Evolutionary conservation across 2,329 filamentous ascomycete species (phyloP).

Genomic region (Elsinoe fawcettii): DNA sequence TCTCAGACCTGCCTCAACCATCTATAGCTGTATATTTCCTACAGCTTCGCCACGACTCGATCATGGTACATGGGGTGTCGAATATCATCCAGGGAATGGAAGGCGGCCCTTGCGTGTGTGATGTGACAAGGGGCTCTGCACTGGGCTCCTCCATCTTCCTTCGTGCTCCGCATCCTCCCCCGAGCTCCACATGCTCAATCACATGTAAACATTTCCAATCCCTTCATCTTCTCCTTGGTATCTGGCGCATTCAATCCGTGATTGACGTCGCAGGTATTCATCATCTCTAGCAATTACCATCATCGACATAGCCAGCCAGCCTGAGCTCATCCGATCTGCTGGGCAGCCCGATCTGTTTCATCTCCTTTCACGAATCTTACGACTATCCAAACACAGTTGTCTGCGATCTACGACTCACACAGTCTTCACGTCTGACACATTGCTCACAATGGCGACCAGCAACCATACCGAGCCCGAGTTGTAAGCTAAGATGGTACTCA

Average conservation of each 20-base stretch:
- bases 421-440: background rate
- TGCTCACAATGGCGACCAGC: background rate
- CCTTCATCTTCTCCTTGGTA: background rate
- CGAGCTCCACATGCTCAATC: background rate
- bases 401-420: background rate
- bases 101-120: conserved; percentile 9
- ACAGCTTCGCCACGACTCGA: background rate
- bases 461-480: conserved; percentile 22
- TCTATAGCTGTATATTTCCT: background rate
- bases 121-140: conserved; percentile 2
- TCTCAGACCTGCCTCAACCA: background rate
- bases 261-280: background rate
- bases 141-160: conserved; percentile 1
- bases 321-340: background rate
- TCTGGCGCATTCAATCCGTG: background rate
- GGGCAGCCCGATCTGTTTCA: background rate
- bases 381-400: background rate
- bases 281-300: background rate
- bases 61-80: background rate
- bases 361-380: background rate
- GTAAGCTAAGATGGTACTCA: conserved; percentile 18
- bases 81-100: background rate
- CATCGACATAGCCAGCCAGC: background rate
- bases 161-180: conserved; percentile 1
- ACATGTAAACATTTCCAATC: background rate